These are phyloP conservation scores for Morella rubra DNA, from an alignment of 306 rosid genomes.

Conservation along the genomic window DNA sequence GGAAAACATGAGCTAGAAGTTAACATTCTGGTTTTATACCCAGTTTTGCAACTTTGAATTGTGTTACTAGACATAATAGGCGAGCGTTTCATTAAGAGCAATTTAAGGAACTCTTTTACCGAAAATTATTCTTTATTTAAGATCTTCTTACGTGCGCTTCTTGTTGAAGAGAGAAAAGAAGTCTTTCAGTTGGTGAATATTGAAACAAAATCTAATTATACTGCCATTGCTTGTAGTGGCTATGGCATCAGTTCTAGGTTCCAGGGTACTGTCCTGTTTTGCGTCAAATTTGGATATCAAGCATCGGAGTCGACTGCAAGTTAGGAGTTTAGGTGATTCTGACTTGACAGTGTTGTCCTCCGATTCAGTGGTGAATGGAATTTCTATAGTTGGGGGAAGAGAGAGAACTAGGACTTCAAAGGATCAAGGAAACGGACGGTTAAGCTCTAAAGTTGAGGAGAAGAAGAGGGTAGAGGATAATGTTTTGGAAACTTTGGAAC, in stretches of 20 bases:
- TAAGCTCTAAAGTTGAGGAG: slow-evolving; percentile 26
- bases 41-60: not conserved
- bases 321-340: slow-evolving; percentile 34
- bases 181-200: slow-evolving; percentile 1
- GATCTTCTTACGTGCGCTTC: not conserved
- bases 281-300: slow-evolving; percentile 16
- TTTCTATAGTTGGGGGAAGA: slow-evolving; percentile 40
- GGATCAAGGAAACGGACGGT: slow-evolving; percentile 36
- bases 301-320: slow-evolving; percentile 28
- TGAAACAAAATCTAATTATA: not conserved
- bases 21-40: not conserved
- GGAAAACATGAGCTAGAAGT: not conserved
- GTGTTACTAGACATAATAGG: not conserved
- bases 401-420: slow-evolving; percentile 31
- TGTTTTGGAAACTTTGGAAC: slow-evolving; percentile 38
- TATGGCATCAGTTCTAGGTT: slow-evolving; percentile 54
- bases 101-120: not conserved
- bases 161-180: not conserved
- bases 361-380: slow-evolving; percentile 41
- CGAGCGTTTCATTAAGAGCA: not conserved
- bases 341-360: slow-evolving; percentile 41
- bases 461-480: slow-evolving; percentile 13
- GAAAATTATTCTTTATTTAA: not conserved
- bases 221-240: slow-evolving; percentile 7
- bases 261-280: slow-evolving; percentile 36